These are phyloP conservation scores for Drechslerella stenobrocha DNA, from an alignment of 2,329 filamentous ascomycete genomes.

Conservation along the genomic window DNA sequence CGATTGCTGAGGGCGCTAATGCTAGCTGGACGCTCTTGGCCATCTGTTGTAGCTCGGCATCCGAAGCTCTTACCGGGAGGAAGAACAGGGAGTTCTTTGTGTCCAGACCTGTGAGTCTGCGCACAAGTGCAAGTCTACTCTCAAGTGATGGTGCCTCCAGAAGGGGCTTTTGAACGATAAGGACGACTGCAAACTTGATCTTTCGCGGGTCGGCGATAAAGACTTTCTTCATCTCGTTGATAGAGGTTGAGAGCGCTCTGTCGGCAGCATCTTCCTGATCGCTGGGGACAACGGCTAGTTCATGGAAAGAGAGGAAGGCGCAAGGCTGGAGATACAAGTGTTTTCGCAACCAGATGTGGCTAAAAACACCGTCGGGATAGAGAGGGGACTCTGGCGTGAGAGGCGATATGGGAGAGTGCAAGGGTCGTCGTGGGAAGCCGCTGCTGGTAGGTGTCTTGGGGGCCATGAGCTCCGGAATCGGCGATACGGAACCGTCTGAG, in stretches of 20 bases:
- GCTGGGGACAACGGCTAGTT: constrained; percentile 68
- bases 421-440: constrained; percentile 49
- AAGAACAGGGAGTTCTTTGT: constrained; percentile 80
- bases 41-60: constrained; percentile 72
- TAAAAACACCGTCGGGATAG: constrained; percentile 87
- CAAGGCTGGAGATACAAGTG: constrained; percentile 84
- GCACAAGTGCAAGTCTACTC: constrained; percentile 76
- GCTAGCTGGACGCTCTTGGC: constrained; percentile 72
- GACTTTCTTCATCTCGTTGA: constrained; percentile 73
- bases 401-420: constrained; percentile 91
- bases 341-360: constrained; percentile 80
- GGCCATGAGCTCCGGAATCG: constrained; percentile 55
- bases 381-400: constrained; percentile 78
- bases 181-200: constrained; percentile 73
- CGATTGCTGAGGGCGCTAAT: constrained; percentile 73
- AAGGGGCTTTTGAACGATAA: constrained; percentile 72
- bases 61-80: constrained; percentile 72
- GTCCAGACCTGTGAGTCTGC: constrained; percentile 77
- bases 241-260: constrained; percentile 83
- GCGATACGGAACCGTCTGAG: constrained; percentile 57
- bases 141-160: constrained; percentile 65
- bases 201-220: constrained; percentile 60
- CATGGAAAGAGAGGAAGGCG: constrained; percentile 71
- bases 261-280: constrained; percentile 78
- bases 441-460: constrained; percentile 57